Evolutionary conservation across 2,329 filamentous ascomycete genomes (phyloP).

Genomic region (Penicillium olsonii): DNA sequence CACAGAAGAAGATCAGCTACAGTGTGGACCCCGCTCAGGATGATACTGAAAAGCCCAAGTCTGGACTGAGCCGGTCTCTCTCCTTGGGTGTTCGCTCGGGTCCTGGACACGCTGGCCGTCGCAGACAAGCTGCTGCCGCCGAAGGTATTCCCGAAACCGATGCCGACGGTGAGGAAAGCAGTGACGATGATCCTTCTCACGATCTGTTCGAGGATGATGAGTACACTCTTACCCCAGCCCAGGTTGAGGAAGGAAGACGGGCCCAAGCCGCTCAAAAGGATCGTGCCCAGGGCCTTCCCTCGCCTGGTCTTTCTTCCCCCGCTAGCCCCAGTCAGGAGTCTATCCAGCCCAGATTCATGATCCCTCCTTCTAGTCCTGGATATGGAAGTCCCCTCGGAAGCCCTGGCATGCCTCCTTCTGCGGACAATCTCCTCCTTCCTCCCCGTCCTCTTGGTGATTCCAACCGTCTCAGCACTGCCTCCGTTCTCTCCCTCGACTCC

Average conservation of each 20-base stretch:
- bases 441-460: constrained; percentile 29
- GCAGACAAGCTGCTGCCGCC: constrained; percentile 12
- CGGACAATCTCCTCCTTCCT: constrained; percentile 34
- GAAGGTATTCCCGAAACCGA: constrained; percentile 24
- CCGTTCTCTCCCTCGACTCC: constrained; percentile 56
- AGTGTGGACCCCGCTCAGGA: constrained; percentile 37
- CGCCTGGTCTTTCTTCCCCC: constrained; percentile 13
- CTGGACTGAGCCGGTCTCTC: constrained; percentile 40
- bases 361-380: constrained; percentile 26
- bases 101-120: constrained; percentile 42
- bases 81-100: constrained; percentile 48
- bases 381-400: constrained; percentile 26
- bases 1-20: constrained; percentile 40
- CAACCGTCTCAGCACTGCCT: constrained; percentile 44
- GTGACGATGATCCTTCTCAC: constrained; percentile 37
- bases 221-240: constrained; percentile 41
- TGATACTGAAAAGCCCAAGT: constrained; percentile 33
- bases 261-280: constrained; percentile 24
- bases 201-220: constrained; percentile 42
- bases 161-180: constrained; percentile 35
- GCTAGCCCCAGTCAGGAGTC: constrained; percentile 26
- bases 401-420: constrained; percentile 30
- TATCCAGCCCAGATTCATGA: constrained; percentile 16
- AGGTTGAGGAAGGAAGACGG: constrained; percentile 39
- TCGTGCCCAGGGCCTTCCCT: constrained; percentile 3